phyloP scores from a whole-genome alignment of 2,329 filamentous ascomycete species.

The Trichoderma brevicompactum region DNA sequence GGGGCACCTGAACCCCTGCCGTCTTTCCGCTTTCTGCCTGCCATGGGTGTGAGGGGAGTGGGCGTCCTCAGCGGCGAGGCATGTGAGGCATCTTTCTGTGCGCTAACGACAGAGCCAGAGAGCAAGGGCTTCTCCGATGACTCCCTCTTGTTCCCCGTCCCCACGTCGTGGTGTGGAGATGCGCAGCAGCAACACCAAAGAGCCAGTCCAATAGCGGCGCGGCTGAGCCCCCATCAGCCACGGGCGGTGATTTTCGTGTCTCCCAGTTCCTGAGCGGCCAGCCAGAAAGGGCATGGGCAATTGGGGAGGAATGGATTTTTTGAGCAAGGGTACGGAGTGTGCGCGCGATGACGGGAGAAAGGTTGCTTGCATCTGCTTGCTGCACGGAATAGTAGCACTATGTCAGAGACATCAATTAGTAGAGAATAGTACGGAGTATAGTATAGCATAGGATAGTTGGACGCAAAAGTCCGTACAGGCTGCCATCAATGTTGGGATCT shows the following conservation, averaged over 20 bases:
- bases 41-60: constrained; percentile 4
- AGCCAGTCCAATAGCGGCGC: constrained; percentile 25
- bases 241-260: constrained; percentile 18
- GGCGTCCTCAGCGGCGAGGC: constrained; percentile 21
- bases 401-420: too few species aligned
- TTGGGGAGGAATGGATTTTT: constrained; percentile 10
- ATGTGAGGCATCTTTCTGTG: constrained; percentile 27
- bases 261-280: constrained; percentile 22
- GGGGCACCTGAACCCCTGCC: constrained; percentile 19
- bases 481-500: constrained; percentile 13
- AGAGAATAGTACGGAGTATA: too few species aligned
- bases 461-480: constrained; percentile 1
- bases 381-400: too few species aligned
- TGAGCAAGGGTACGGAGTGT: neutral
- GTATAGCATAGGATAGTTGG: neutral
- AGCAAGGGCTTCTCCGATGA: constrained; percentile 26
- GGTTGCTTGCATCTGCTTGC: neutral
- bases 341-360: neutral
- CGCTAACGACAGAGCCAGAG: constrained; percentile 7
- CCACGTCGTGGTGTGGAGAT: constrained; percentile 23
- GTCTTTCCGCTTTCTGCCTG: constrained; percentile 28
- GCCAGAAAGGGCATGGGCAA: constrained; percentile 20
- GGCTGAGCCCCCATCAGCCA: constrained; percentile 30
- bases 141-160: constrained; percentile 24
- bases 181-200: constrained; percentile 2